Evolutionary conservation across 2,329 filamentous ascomycete species (phyloP).

Genomic region (Colletotrichum simmondsii): DNA sequence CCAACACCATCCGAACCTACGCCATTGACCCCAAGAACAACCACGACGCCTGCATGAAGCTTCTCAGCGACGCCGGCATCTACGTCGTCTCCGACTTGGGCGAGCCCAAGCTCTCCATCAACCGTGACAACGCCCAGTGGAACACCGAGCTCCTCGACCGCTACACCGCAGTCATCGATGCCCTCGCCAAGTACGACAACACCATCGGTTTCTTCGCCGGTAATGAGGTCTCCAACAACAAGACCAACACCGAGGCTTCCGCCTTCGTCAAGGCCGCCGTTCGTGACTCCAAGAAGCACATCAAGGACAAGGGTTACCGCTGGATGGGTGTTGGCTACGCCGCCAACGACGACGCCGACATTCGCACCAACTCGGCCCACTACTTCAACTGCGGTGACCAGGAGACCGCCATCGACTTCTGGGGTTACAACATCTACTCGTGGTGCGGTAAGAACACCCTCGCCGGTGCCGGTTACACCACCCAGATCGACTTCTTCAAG

Average conservation of each 20-base stretch:
- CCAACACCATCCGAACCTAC: constrained; percentile 96
- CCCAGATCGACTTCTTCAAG: constrained; percentile 86
- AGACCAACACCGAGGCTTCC: constrained; percentile 88
- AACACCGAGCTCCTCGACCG: constrained; percentile 80
- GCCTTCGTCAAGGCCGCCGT: constrained; percentile 98
- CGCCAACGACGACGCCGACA: constrained; percentile 89
- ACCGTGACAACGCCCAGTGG: constrained; percentile 84
- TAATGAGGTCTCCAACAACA: constrained; percentile 93
- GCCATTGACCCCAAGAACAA: constrained; percentile 84
- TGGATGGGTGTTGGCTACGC: constrained; percentile 93
- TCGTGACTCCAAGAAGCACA: constrained; percentile 95
- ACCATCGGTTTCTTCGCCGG: constrained; percentile 97
- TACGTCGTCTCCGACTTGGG: constrained; percentile 94
- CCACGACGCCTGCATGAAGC: constrained; percentile 86
- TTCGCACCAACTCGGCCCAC: constrained; percentile 83
- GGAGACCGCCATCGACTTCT: constrained; percentile 85
- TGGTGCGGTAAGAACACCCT: constrained; percentile 93
- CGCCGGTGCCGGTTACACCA: constrained; percentile 80
- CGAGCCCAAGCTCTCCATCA: constrained; percentile 85
- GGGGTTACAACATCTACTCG: constrained; percentile 99
- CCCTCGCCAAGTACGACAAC: constrained; percentile 85
- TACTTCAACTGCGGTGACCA: constrained; percentile 93
- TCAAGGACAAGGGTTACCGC: constrained; percentile 82
- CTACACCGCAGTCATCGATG: constrained; percentile 87
- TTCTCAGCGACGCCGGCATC: constrained; percentile 87